Percentiles rank a stretch among this genome's conserved stretches.
Evolutionary conservation across 805 yeast species (phyloP).

Genomic region (Metschnikowia hibisci): DNA sequence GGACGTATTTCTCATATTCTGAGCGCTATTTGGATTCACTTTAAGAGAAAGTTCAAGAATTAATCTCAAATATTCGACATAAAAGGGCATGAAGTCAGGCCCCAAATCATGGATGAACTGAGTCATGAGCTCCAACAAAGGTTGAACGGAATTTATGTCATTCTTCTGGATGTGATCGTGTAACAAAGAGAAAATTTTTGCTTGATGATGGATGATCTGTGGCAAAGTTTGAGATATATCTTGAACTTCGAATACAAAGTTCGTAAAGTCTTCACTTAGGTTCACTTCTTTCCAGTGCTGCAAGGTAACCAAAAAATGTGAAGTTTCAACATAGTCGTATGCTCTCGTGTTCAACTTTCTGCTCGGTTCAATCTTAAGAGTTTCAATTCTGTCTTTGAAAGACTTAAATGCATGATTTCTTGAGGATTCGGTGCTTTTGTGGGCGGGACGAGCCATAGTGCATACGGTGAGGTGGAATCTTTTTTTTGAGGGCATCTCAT

Average conservation of each 20-base stretch:
- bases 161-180: conserved; percentile 44
- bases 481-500: conserved; percentile 14
- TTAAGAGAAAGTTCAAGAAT: conserved; percentile 46
- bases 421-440: conserved; percentile 49
- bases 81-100: conserved; percentile 78
- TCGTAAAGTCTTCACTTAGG: conserved; percentile 65
- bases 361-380: conserved; percentile 75
- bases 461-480: not conserved
- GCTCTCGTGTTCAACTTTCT: conserved; percentile 53
- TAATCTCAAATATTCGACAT: conserved; percentile 47
- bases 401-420: conserved; percentile 64
- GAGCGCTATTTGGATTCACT: conserved; percentile 43
- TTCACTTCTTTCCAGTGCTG: conserved; percentile 89
- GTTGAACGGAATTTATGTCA: conserved; percentile 73
- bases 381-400: conserved; percentile 79
- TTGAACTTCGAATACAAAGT: conserved; percentile 54
- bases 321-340: conserved; percentile 66
- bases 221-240: conserved; percentile 67
- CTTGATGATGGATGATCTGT: conserved; percentile 70
- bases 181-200: conserved; percentile 51
- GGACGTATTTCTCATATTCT: conserved; percentile 52
- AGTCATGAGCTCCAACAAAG: conserved; percentile 69
- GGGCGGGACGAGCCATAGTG: conserved; percentile 1
- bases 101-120: conserved; percentile 92
- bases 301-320: conserved; percentile 74